phyloP scores from a whole-genome alignment of 768 basidiomycete genomes.

The Dioszegia crocea region DNA sequence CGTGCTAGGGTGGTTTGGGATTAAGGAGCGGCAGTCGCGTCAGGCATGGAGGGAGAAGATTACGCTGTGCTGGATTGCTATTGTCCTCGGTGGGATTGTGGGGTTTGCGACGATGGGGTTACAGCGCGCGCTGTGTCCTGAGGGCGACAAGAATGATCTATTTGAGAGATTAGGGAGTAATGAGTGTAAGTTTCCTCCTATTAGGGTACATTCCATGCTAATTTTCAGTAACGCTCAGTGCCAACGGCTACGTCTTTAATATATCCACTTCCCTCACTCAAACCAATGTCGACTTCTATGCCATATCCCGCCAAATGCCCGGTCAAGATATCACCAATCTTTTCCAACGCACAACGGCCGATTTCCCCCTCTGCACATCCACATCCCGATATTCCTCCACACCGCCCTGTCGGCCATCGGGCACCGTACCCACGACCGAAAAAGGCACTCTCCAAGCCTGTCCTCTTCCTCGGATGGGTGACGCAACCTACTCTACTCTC shows the following conservation, averaged over 20 bases:
- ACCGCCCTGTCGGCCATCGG: conserved; percentile 58
- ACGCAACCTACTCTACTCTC: conserved; percentile 61
- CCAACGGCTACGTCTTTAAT: conserved; percentile 75
- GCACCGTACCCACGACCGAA: conserved; percentile 39
- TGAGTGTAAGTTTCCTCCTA: conserved; percentile 22
- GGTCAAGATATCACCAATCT: conserved; percentile 87
- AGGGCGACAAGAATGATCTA: conserved; percentile 43
- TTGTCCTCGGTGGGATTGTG: conserved; percentile 68
- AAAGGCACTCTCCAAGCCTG: conserved; percentile 56
- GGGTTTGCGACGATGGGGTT: conserved; percentile 94
- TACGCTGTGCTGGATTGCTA: conserved; percentile 80
- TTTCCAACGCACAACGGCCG: conserved; percentile 67
- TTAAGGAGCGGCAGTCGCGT: conserved; percentile 69
- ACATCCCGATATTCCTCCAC: conserved; percentile 71
- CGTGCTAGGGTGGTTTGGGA: conserved; percentile 68
- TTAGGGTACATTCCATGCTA: neutral
- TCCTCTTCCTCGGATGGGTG: conserved; percentile 61
- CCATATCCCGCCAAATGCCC: conserved; percentile 57
- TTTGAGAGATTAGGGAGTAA: conserved; percentile 34
- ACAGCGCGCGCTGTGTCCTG: conserved; percentile 84
- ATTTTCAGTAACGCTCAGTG: conserved; percentile 61
- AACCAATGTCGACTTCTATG: conserved; percentile 60
- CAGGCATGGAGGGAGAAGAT: conserved; percentile 99
- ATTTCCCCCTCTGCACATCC: conserved; percentile 70
- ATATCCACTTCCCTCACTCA: conserved; percentile 58